Base-by-base conservation (phyloP, 768 basidiomycete species). In the Kwoniella sp. region DNA sequence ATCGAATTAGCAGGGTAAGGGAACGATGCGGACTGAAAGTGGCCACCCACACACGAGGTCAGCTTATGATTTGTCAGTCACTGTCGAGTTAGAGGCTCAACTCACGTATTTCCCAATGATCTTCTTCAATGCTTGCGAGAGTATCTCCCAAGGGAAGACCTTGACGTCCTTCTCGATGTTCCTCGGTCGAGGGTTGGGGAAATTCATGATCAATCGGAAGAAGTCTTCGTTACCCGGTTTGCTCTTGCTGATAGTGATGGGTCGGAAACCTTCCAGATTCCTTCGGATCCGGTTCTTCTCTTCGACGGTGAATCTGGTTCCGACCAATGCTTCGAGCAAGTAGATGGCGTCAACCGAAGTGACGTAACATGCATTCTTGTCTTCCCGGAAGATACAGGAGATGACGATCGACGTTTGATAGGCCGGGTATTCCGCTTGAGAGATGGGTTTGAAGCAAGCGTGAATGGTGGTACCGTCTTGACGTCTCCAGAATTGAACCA, bases 311-410 rank as follows among this genome's bases (percentile, higher is more conserved):
- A 96, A 94, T 55, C 89, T 85, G 2, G 83, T 82, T 50, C 89
- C 91, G 45, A 87, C 85, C 54, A 90, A 82, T 68, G 88, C 87
- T 82, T 97, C 92, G 58, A 98, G 86, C 30, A 98, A 85, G 78
- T 89, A 91, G 74, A 98, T 93, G 81, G 95, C 89, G 79, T 98
- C 95, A 71, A 97, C 95, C 0, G 92, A 94, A 45, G 95, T 98
- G 71, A 94, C 88, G 79, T 87, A 95, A 82, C 87, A 95, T 2
- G 86, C 82, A 71, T 89, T 87, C 74, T 81, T 81, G 62, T 91
- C 89, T 62, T 90, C 86, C 59, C 91, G 88, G 80, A 89, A 92
- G 76, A 98, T 97, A 84, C 95, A 98, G 0, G 93, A 96, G 72
- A 98, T 88, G 78, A 95, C 91, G 75, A 88, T 88, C 76, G 89